Evolutionary conservation across 352 stramenopile genomes (phyloP), one percentile per base, ranked within the genome.

Genomic region (Phytophthora pistaciae): DNA sequence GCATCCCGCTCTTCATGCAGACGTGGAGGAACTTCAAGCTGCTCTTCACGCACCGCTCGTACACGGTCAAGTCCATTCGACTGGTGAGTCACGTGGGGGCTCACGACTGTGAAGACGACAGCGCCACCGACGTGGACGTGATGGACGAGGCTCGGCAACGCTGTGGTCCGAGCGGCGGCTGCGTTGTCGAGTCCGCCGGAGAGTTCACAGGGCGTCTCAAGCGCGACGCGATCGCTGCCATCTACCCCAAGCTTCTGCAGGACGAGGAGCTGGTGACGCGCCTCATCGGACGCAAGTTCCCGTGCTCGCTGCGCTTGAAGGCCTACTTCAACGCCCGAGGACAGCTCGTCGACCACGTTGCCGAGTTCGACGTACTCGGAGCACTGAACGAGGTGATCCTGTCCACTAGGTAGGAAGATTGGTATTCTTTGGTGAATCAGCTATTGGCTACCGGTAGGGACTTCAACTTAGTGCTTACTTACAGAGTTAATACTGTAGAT

Each of bases 11-110:
- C 40, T 72, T 83, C 21, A 62, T 81, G 40, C 64, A 75, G 36
- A 70, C 75, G 46, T 81, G 78, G 78, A 59, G 52, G 3, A 66
- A 62, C 20, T 80, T 79, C 64, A 80, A 77, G 25, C 23, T 58
- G 36, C 52, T 79, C 27, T 72, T 84, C n/a, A 70, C 64, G 3
- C 54, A 75, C 8, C 66, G 64, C 2, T 59, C 48, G 31, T 74
- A 64, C 50, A 31, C 27, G 6, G 36, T 78, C 27, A 48, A 48
- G 14, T 73, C 60, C 11, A 71, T 63, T 21, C 60, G 61, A 25
- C 33, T 78, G 8, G 31, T 78, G 56, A 50, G 48, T 23, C 29
- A 54, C 16, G 36, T 67, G 9, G 60, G 25, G 1, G 21, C 48
- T 10, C 25, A 60, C 57, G 58, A 64, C 23, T 31, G 33, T 21